Evolutionary conservation across 495 filamentous ascomycete genomes (phyloP), one percentile per base, ranked within the genome.

Genomic region (Eremomyces bilateralis): DNA sequence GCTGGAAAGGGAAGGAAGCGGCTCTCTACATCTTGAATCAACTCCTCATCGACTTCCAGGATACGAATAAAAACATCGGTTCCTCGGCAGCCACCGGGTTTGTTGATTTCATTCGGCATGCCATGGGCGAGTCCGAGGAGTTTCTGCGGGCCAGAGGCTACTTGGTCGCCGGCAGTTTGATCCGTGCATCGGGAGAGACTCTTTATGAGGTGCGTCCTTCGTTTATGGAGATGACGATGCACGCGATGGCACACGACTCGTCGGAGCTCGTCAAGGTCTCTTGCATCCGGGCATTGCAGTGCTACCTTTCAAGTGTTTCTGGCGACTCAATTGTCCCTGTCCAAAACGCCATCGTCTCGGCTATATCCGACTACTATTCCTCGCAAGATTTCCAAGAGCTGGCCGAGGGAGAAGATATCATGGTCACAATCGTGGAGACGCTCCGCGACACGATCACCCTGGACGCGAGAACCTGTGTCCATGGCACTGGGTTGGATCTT

Each of bases 211-310:
- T 66, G 16, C 59, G 65, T 3, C 45, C 57, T 1, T 62, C 65
- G 13, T 73, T 93, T 40, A 62, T 92, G 36, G 71, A 88, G 36
- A 66, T 67, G 21, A 73, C 80, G 1, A 60, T 93, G 32, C 71
- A 76, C 22, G 71, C 72, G 18, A 76, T 92, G 34, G 65, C 69
- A 13, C 53, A 60, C 16, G 85, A 93, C 34, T 54, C 70, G 4
- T 71, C 80, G 3, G 83, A 91, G 47, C 64, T 97, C 21, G 83
- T 95, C 19, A 77, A 83, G 51, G 90, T 92, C 18, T 71, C 88
- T 10, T 84, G 80, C 49, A 77, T 95, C 38, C 85, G 83, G 40
- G 74, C 80, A 1, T 52, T 94, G 27, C 83, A 94, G 51, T 76
- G 79, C 47, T 78, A 85, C 34, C 60, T 92, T 18, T 65, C 62